These are phyloP conservation scores for Zygosaccharomyces gambellarensis DNA, from an alignment of 805 yeast species.

Conservation along the genomic window DNA sequence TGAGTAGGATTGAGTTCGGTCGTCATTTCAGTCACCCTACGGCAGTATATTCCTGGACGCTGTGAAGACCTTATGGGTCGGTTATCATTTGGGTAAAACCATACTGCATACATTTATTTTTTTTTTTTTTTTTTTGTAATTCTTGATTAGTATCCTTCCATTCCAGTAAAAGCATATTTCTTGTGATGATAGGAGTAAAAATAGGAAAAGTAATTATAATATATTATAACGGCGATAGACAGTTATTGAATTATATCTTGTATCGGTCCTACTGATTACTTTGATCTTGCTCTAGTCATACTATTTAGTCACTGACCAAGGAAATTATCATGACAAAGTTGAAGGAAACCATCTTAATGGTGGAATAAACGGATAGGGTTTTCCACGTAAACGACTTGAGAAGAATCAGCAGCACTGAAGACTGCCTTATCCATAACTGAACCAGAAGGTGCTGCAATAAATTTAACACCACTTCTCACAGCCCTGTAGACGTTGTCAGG, in stretches of 20 bases:
- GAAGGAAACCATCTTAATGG: constrained; percentile 47
- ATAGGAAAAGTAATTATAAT: not conserved
- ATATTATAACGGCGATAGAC: not conserved
- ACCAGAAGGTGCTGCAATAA: constrained; percentile 94
- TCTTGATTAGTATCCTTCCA: not conserved
- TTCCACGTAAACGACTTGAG: constrained; percentile 87
- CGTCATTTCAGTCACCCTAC: constrained; percentile 49
- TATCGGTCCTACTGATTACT: no score
- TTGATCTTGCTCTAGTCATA: no score
- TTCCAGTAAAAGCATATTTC: not conserved
- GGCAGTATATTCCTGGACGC: constrained; percentile 99
- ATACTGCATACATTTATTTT: constrained; percentile 83
- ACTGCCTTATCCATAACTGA: constrained; percentile 97
- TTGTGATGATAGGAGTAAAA: not conserved
- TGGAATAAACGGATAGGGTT: constrained; percentile 98
- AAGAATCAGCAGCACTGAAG: constrained; percentile 89
- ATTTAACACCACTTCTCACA: constrained; percentile 92
- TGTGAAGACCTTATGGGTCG: constrained; percentile 87
- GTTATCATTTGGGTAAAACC: constrained; percentile 99
- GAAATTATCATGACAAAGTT: not conserved
- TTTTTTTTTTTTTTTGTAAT: constrained; percentile 9
- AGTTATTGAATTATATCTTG: not conserved
- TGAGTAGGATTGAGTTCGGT: constrained; percentile 55
- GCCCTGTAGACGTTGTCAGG: constrained; percentile 99
- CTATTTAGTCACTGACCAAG: not conserved